phyloP scores from a whole-genome alignment of 306 rosid genomes.

The Cyclanthera cordifolia region DNA sequence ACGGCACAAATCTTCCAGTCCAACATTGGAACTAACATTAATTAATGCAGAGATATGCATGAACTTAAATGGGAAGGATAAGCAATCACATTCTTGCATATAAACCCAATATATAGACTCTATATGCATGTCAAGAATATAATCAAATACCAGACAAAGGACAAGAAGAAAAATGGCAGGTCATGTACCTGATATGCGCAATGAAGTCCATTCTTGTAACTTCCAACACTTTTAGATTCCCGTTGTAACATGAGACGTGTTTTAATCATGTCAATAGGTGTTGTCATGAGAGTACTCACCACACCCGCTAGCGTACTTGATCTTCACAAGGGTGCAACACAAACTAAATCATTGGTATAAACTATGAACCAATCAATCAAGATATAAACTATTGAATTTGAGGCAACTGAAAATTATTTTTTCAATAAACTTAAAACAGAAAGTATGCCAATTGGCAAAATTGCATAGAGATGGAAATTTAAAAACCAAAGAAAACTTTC shows the following conservation, averaged over 20 bases:
- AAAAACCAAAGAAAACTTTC: not conserved
- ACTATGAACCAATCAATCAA: not conserved
- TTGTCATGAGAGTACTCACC: conserved; percentile 63
- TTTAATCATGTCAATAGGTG: conserved; percentile 89
- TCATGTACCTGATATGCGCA: conserved; percentile 65
- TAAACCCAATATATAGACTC: not conserved
- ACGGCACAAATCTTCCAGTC: not conserved
- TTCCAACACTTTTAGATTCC: conserved; percentile 36
- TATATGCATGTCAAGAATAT: not conserved
- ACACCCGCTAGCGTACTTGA: conserved; percentile 71
- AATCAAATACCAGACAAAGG: not conserved
- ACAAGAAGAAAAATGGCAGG: not conserved
- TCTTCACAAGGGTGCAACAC: conserved; percentile 32
- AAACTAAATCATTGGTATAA: not conserved
- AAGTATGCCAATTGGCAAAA: not conserved
- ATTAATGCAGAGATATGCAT: not conserved
- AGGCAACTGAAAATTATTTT: not conserved
- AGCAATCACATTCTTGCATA: not conserved
- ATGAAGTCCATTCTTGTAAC: conserved; percentile 65
- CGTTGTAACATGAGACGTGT: conserved; percentile 95
- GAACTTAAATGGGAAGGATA: not conserved
- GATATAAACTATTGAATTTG: not conserved
- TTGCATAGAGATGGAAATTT: not conserved
- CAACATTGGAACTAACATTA: not conserved
- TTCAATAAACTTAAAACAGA: not conserved